Percentiles rank a stretch among this genome's conserved stretches.
These are phyloP conservation scores for Gynostemma pentaphyllum DNA, from an alignment of 306 rosid species.

Conservation along the genomic window DNA sequence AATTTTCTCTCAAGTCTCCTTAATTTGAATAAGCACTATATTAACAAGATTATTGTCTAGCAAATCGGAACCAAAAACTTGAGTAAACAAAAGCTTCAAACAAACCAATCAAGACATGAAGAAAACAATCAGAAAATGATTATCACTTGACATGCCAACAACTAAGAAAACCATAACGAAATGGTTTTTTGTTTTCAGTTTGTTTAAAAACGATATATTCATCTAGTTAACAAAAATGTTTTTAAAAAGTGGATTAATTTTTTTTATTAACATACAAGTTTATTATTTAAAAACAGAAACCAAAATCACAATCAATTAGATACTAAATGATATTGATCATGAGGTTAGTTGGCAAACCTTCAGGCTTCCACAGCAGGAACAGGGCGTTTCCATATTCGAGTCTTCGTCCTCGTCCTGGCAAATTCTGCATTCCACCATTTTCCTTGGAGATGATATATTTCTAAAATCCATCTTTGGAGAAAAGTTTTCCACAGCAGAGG, in stretches of 20 bases:
- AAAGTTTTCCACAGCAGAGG: slow-evolving; percentile 28
- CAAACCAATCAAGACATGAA: neutral
- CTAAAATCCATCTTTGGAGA: slow-evolving; percentile 26
- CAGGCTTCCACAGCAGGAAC: slow-evolving; percentile 94
- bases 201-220: too few species aligned
- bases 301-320: too few species aligned
- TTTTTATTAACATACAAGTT: too few species aligned
- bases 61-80: too few species aligned
- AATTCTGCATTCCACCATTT: slow-evolving; percentile 75
- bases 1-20: neutral
- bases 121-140: neutral
- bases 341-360: slow-evolving; percentile 39
- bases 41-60: neutral
- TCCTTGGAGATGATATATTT: slow-evolving; percentile 26
- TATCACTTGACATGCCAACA: neutral
- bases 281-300: too few species aligned
- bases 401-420: slow-evolving; percentile 94
- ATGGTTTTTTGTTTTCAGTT: too few species aligned
- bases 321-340: too few species aligned
- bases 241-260: too few species aligned
- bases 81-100: neutral
- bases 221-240: too few species aligned
- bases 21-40: neutral
- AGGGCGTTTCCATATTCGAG: slow-evolving; percentile 89
- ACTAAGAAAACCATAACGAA: too few species aligned